A percentile compares a stretch with the other conserved stretches of the same genome.
Evolutionary conservation across 495 filamentous ascomycete genomes (phyloP).

Genomic region (Trichoderma orchidacearum): DNA sequence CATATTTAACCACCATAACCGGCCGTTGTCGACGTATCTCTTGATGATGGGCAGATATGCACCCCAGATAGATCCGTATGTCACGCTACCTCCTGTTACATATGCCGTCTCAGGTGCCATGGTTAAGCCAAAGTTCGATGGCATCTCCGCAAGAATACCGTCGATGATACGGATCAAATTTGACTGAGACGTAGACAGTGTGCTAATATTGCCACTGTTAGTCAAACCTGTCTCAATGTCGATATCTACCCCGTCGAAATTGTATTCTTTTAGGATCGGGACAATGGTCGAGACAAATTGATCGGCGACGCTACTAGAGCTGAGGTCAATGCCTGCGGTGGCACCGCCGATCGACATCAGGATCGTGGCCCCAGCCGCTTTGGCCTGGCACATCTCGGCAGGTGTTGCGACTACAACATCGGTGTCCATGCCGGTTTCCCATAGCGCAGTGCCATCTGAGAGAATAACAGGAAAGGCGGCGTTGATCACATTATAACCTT

Average conservation of each 20-base stretch:
- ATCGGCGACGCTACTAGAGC: slow-evolving; percentile 9
- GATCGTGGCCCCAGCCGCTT: slow-evolving; percentile 25
- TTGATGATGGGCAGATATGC: slow-evolving; percentile 14
- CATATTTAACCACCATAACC: slow-evolving; percentile 13
- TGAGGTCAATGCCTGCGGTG: slow-evolving; percentile 24
- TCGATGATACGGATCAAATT: slow-evolving; percentile 14
- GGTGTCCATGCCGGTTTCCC: slow-evolving; percentile 9
- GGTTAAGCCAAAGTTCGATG: slow-evolving; percentile 12
- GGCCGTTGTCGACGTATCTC: slow-evolving; percentile 12
- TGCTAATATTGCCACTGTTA: slow-evolving; percentile 8
- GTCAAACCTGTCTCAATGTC: slow-evolving; percentile 14
- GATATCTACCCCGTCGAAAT: slow-evolving; percentile 14
- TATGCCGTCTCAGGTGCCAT: slow-evolving; percentile 14
- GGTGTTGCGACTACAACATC: slow-evolving; percentile 6
- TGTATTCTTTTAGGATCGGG: slow-evolving; percentile 10
- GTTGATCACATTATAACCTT: slow-evolving; percentile 11
- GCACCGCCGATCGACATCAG: slow-evolving; percentile 41
- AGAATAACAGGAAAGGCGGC: slow-evolving; percentile 12
- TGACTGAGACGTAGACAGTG: slow-evolving; percentile 8
- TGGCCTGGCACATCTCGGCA: slow-evolving; percentile 10
- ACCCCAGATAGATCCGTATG: slow-evolving; percentile 12
- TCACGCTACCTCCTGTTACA: slow-evolving; percentile 9
- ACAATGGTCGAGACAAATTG: slow-evolving; percentile 12
- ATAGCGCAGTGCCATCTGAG: slow-evolving; percentile 9
- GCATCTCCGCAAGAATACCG: slow-evolving; percentile 11